Evolutionary conservation across 805 yeast species (phyloP), one percentile per base, ranked within the genome.

Genomic region (Yarrowia hollandica): DNA sequence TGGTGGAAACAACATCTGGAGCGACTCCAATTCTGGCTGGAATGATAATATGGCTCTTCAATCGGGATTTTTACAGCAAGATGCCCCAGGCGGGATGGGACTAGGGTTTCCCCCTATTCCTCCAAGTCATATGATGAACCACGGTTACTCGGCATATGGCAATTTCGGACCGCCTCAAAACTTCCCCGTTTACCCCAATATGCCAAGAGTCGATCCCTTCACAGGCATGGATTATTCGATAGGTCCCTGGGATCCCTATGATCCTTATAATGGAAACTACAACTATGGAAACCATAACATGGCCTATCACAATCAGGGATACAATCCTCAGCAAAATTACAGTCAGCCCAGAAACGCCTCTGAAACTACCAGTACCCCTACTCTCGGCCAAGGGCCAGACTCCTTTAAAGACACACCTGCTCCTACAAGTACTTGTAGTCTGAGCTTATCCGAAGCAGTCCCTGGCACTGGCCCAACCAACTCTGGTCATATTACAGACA

Each of bases 241-340:
- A 12, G 55, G 55, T 8, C 39, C 55, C 15, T 31, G 55, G 55
- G 55, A 44, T 21, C 54, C 54, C 4, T 48, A 48, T n/a, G 55
- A 48, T 10, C 54, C 54, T 5, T 48, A 48, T 21, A 30, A 46
- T 21, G 54, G 33, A 10, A 46, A 22, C 21, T 46, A 46, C 38
- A 31, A 31, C 38, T 22, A 48, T 5, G 35, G 18, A 5, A 33
- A 15, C 22, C 15, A 21, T 3, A 21, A 22, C 25, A n/a, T 25
- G 7, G 15, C 7, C 15, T 26, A 26, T 19, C 23, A 18, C 8
- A 26, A 10, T 26, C 46, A 23, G 10, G 30, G 42, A 9, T 21
- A 21, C 26, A 8, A 16, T 5, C 25, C 21, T n/a, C 50, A 26
- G 16, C 3, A 11, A 11, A 12, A 16, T 18, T 42, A 5, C 15